Base-by-base conservation (phyloP, 441 rosid species). In the Breynia disticha region DNA sequence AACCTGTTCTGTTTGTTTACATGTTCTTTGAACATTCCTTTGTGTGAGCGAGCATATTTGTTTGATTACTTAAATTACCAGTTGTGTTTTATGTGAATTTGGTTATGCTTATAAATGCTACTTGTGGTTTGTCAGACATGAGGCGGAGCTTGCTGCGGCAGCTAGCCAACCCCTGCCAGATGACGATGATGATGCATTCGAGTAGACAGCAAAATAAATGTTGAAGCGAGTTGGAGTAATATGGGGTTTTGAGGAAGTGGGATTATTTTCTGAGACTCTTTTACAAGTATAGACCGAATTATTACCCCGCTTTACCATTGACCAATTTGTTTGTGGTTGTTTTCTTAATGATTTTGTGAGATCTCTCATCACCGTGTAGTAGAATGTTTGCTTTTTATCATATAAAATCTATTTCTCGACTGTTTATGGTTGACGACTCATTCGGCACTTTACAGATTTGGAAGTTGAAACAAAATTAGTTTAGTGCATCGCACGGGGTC, bases 151-250 rank as follows among this genome's bases (percentile, higher is more conserved):
- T 19, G 65, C 65, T 56, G 74, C 67, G 0, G 96, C 94, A 21
- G 96, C 86, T 43, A 60, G 48, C 67, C 94, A 84, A 57, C 84
- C 87, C 19, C 84, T 81, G 28, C 84, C 87, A 1, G 87, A 81
- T 48, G 87, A 81, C 0, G 96, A 87, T 46, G 96, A 87, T 18
- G 96, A 87, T 5, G 43, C 83, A 2, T 81, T 83, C 35, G 90
- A 80, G 63, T 86, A 67, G 22, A 5, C n/a, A 11, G 7, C 13
- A 58, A 1, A 21, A 41, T 15, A 19, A 11, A 55, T 46, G 55
- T 19, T 32, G 57, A 54, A 32, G 20, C 28, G 11, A 53, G n/a
- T 46, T 18, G 37, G 49, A 15, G 12, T 56, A 12, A 19, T 47
- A 28, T 63, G 56, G 62, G 57, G 28, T 71, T 67, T 57, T 32